Conservation (phyloP, 2,329 filamentous ascomycete genomes). For the Pseudogymnoascus sp. region DNA sequence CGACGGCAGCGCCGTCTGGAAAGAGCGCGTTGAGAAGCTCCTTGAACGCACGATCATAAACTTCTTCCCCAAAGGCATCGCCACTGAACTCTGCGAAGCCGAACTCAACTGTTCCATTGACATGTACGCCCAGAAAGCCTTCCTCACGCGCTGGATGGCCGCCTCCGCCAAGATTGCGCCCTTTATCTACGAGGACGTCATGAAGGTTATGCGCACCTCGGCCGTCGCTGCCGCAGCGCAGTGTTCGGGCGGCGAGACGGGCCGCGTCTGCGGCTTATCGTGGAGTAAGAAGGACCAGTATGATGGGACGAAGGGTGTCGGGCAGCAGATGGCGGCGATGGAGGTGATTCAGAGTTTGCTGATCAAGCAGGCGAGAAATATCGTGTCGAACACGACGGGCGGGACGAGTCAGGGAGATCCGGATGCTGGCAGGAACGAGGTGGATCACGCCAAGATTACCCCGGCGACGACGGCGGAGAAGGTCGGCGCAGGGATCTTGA, state of each 20-base stretch:
- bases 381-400: slow-evolving; percentile 36
- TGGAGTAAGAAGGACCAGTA: slow-evolving; percentile 47
- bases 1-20: slow-evolving; percentile 39
- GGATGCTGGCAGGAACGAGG: slow-evolving; percentile 18
- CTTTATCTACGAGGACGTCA: slow-evolving; percentile 44
- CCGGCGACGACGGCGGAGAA: slow-evolving; percentile 32
- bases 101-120: slow-evolving; percentile 52
- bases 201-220: slow-evolving; percentile 46
- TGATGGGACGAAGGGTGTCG: slow-evolving; percentile 54
- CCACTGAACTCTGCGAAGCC: slow-evolving; percentile 58
- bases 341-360: slow-evolving; percentile 47
- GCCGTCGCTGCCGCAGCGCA: slow-evolving; percentile 46
- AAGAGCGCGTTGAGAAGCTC: slow-evolving; percentile 47
- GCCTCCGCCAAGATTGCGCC: slow-evolving; percentile 56
- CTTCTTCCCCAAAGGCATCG: slow-evolving; percentile 53
- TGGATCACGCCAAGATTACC: slow-evolving; percentile 11
- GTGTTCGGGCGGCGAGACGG: slow-evolving; percentile 49
- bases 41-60: slow-evolving; percentile 40
- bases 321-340: slow-evolving; percentile 63
- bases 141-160: slow-evolving; percentile 53
- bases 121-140: slow-evolving; percentile 56
- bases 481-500: slow-evolving; percentile 36
- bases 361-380: slow-evolving; percentile 26
- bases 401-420: slow-evolving; percentile 30
- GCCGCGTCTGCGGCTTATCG: slow-evolving; percentile 51